Evolutionary conservation across 257 asterid species (phyloP).

Genomic region (Rauvolfia tetraphylla): DNA sequence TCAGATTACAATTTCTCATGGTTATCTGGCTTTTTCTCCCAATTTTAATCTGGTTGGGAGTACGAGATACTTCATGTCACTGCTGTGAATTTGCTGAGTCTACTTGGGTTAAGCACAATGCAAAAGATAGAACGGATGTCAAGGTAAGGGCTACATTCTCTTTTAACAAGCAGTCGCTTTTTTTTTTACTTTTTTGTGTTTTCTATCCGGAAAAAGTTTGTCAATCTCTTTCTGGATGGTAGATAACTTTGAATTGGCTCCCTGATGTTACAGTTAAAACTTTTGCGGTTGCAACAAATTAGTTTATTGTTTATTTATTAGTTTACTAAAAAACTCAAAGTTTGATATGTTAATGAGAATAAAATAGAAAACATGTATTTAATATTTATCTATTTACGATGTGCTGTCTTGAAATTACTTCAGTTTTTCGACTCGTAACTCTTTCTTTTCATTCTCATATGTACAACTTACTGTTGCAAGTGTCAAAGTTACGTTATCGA

Average conservation of each 20-base stretch:
- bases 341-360: no score
- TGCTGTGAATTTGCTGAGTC: constrained; percentile 1
- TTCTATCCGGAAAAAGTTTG: neutral
- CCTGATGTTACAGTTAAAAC: neutral
- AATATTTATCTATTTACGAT: neutral
- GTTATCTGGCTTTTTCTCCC: constrained; percentile 17
- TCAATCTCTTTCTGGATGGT: neutral
- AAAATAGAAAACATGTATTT: no score
- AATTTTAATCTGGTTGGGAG: constrained; percentile 5
- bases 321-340: neutral
- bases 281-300: neutral
- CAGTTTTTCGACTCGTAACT: neutral
- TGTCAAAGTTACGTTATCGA: neutral
- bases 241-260: neutral
- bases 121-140: neutral
- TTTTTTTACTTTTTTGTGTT: neutral
- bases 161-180: neutral
- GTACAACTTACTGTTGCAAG: no score
- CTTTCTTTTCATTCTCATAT: neutral
- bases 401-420: neutral
- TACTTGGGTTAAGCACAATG: neutral
- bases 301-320: neutral
- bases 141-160: neutral
- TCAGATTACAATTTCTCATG: neutral
- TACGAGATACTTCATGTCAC: constrained; percentile 9